phyloP scores from a whole-genome alignment of 1,284 basidiomycete genomes.

The Apiotrichum domesticum region DNA sequence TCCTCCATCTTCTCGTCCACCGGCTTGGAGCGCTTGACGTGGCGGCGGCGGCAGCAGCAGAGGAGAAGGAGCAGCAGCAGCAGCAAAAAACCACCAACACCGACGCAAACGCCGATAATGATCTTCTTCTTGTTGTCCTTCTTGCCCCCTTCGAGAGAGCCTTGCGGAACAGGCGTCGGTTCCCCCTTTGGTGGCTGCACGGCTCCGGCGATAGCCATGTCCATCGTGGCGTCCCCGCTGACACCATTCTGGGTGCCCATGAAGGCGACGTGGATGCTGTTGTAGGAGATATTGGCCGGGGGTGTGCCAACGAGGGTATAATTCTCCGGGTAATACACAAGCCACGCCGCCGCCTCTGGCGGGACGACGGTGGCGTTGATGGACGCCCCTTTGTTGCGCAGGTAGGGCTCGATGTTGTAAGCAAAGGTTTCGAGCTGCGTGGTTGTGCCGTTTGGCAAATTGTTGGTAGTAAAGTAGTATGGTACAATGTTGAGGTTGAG shows the following conservation, averaged over 20 bases:
- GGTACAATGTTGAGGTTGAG: constrained; percentile 46
- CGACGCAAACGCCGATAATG: constrained; percentile 42
- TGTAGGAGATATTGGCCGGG: constrained; percentile 29
- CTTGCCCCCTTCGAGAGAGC: constrained; percentile 21
- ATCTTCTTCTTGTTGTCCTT: constrained; percentile 40
- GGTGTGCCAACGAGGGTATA: constrained; percentile 40
- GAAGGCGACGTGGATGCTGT: constrained; percentile 35
- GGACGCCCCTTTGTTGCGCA: constrained; percentile 27
- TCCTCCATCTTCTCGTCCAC: neutral
- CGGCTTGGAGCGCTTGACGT: constrained; percentile 6
- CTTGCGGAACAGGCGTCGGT: constrained; percentile 22
- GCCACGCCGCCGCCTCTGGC: constrained; percentile 42
- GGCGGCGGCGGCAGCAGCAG: constrained; percentile 41
- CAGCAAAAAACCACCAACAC: constrained; percentile 19
- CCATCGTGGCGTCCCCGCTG: constrained; percentile 27
- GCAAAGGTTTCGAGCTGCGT: constrained; percentile 31
- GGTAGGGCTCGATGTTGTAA: constrained; percentile 33
- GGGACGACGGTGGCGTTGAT: constrained; percentile 36
- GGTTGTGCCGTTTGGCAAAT: constrained; percentile 43
- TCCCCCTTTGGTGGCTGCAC: constrained; percentile 13
- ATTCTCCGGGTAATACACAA: constrained; percentile 41
- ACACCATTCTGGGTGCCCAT: constrained; percentile 20
- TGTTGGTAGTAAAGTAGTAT: constrained; percentile 46
- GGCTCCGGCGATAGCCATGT: constrained; percentile 29
- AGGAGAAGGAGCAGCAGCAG: constrained; percentile 36